Evolutionary conservation across 768 basidiomycete genomes (phyloP), one percentile per base, ranked within the genome.

Genomic region (Flagelloscypha sp.): DNA sequence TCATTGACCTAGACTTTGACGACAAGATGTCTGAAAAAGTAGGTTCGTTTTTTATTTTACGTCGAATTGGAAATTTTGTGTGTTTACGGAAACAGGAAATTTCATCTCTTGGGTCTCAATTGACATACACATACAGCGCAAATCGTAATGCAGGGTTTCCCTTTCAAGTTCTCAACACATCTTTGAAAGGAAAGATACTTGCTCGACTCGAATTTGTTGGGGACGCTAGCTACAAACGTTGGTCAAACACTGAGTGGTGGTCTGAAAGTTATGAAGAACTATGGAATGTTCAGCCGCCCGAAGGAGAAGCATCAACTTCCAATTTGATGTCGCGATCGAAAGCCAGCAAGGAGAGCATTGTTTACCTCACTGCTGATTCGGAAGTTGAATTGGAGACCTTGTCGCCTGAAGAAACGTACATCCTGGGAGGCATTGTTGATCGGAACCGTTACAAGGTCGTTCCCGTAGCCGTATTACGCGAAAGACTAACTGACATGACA

Each of bases 301-400:
- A 34, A 27, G 20, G 24, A 30, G 19, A 10, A 13, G 19, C 24
- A 36, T 13, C 15, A 11, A 32, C 17, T 13, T 33, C 20, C 23
- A 35, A 19, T 24, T 37, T 36, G 19, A 48, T 31, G 28, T 23
- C 22, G 5, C 48, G 41, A 28, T 28, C 49, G 10, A 46, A 43
- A 34, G 45, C 43, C 19, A 43, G 57, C 39, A 68, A 70, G 46
- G 56, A 74, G 41, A 74, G 53, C 29, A 64, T 95, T 35, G 71
- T 98, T 24, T 99, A 99, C 57, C 76, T 99, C 34, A 95, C 95
- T 6, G 95, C 93, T 2, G 95, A 99, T 60, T 80, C 93, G 6
- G 72, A 79, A 20, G 76, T 93, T 33, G 88, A 93, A 58, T 62
- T 99, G 27, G 61, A 67, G n/a, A 81, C 85, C 48, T 72, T 99